Conservation (phyloP, 2,329 filamentous ascomycete genomes). For the Penicillium freii region DNA sequence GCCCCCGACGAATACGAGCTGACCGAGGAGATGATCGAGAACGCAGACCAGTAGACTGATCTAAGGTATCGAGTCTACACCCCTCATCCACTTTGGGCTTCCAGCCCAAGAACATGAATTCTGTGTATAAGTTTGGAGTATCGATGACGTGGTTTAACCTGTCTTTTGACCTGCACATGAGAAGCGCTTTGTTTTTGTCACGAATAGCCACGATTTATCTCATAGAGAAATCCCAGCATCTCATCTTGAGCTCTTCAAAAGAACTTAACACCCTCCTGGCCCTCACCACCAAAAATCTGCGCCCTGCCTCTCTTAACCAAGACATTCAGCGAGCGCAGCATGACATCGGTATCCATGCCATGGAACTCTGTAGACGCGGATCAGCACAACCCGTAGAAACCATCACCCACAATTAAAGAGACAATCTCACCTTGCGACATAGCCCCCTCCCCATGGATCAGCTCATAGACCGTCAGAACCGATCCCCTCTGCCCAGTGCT, state of each 20-base stretch:
- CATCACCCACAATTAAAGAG: background rate
- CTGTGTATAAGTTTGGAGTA: constrained; percentile 9
- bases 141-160: constrained; percentile 3
- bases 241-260: constrained; percentile 58
- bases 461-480: constrained; percentile 89
- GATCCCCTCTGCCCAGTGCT: constrained; percentile 82
- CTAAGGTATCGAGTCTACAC: background rate
- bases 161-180: constrained; percentile 4
- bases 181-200: constrained; percentile 18
- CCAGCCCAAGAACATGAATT: background rate
- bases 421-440: constrained; percentile 59
- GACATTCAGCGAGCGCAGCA: constrained; percentile 74
- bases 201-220: constrained; percentile 26
- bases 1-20: constrained; percentile 62
- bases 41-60: constrained; percentile 22
- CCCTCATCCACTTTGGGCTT: background rate
- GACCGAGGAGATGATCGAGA: constrained; percentile 31
- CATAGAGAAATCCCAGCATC: constrained; percentile 8
- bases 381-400: constrained; percentile 5
- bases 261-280: constrained; percentile 92
- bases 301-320: constrained; percentile 88
- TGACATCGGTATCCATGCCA: constrained; percentile 79
- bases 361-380: constrained; percentile 64
- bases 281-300: constrained; percentile 87
- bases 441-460: constrained; percentile 82